Percentiles rank a stretch among this genome's conserved stretches.
Evolutionary conservation across 306 rosid genomes (phyloP).

Genomic region (Luffa aegyptiaca): DNA sequence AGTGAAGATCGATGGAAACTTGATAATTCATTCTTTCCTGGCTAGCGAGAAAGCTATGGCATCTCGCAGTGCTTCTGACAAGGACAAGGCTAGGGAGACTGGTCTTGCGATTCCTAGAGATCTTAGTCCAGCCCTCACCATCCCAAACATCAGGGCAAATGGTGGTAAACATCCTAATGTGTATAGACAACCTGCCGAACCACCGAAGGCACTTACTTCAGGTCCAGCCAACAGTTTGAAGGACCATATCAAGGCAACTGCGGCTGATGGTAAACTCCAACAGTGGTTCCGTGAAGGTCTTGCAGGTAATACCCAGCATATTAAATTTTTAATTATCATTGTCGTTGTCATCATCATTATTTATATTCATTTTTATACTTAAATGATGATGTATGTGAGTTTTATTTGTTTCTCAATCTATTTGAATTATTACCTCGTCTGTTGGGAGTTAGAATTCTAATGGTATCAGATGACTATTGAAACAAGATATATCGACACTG

Average conservation of each 20-base stretch:
- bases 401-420: neutral
- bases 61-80: conserved; percentile 26
- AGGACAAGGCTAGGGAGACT: conserved; percentile 40
- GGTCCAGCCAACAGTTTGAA: conserved; percentile 43
- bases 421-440: neutral
- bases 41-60: conserved; percentile 91
- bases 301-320: conserved; percentile 46
- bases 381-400: neutral
- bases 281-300: conserved; percentile 99
- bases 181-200: conserved; percentile 36
- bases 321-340: neutral
- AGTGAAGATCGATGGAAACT: conserved; percentile 91
- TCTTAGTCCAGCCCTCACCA: conserved; percentile 57
- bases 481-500: neutral
- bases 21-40: conserved; percentile 85
- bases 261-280: conserved; percentile 79
- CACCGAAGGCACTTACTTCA: conserved; percentile 57
- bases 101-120: conserved; percentile 50
- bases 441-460: neutral
- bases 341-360: neutral
- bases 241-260: conserved; percentile 45
- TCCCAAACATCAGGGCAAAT: conserved; percentile 52
- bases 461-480: neutral
- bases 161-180: conserved; percentile 48
- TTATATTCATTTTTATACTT: neutral